Evolutionary conservation across 108 stramenopile species (phyloP).

Genomic region (Stephanodiscus minutulus): DNA sequence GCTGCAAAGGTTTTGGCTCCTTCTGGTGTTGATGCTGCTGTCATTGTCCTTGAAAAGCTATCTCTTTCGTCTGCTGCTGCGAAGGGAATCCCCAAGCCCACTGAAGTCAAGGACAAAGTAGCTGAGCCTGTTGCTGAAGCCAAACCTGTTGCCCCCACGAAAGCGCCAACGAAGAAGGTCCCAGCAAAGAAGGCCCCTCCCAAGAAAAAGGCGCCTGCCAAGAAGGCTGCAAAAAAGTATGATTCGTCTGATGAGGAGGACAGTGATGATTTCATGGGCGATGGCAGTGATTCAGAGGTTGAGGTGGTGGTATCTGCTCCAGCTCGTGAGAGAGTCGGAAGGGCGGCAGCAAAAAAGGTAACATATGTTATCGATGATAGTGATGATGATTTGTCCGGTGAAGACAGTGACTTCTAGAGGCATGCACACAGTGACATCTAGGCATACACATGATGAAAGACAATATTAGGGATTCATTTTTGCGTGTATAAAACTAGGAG

Average conservation of each 20-base stretch:
- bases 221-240: constrained; percentile 23
- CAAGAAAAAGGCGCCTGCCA: constrained; percentile 22
- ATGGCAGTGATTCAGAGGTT: constrained; percentile 18
- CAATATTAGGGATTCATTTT: too few species aligned
- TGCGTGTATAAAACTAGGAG: too few species aligned
- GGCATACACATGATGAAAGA: background rate
- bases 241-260: constrained; percentile 20
- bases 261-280: constrained; percentile 18
- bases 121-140: background rate
- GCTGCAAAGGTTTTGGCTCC: constrained; percentile 33
- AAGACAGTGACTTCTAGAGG: constrained; percentile 20
- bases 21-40: constrained; percentile 38
- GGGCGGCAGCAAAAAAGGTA: constrained; percentile 30
- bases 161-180: constrained; percentile 18
- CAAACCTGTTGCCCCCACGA: constrained; percentile 15
- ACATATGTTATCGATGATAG: constrained; percentile 29
- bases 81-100: background rate
- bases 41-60: constrained; percentile 22
- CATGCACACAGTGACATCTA: too few species aligned
- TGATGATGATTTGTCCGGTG: constrained; percentile 21
- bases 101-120: constrained; percentile 1
- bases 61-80: constrained; percentile 3
- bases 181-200: constrained; percentile 18
- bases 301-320: constrained; percentile 12
- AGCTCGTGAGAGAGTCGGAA: constrained; percentile 26